A percentile compares a stretch with the other conserved stretches of the same genome.
phyloP scores from a whole-genome alignment of 257 asterid genomes.

The Plantago elongata region DNA sequence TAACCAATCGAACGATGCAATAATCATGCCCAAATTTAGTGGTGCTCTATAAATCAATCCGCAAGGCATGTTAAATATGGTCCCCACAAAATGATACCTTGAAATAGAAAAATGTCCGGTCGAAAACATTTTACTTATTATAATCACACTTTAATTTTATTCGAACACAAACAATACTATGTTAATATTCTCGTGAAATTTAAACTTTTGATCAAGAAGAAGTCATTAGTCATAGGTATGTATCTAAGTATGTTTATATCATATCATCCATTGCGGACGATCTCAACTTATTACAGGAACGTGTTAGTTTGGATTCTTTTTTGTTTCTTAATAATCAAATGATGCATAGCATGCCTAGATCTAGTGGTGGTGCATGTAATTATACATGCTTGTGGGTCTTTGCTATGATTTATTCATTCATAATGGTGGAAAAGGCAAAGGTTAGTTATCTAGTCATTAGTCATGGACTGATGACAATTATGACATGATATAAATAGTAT shows the following conservation, averaged over 20 bases:
- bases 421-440: not conserved
- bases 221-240: too few species aligned
- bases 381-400: constrained; percentile 4
- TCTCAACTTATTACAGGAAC: not conserved
- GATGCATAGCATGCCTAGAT: not conserved
- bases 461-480: not conserved
- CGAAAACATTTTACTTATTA: not conserved
- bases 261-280: not conserved
- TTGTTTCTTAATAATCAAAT: not conserved
- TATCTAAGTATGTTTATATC: not conserved
- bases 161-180: too few species aligned
- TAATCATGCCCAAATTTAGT: too few species aligned
- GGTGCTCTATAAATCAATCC: too few species aligned
- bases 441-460: not conserved
- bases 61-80: not conserved
- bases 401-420: not conserved
- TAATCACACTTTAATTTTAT: not conserved
- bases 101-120: not conserved
- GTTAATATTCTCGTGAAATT: too few species aligned
- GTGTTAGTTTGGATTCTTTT: constrained; percentile 2
- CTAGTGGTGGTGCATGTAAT: constrained; percentile 2
- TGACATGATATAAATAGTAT: not conserved
- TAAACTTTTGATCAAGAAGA: too few species aligned
- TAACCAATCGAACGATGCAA: too few species aligned
- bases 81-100: not conserved